These are phyloP conservation scores for Nyssa sinensis DNA, from an alignment of 148 eudicot genomes.

Conservation along the genomic window DNA sequence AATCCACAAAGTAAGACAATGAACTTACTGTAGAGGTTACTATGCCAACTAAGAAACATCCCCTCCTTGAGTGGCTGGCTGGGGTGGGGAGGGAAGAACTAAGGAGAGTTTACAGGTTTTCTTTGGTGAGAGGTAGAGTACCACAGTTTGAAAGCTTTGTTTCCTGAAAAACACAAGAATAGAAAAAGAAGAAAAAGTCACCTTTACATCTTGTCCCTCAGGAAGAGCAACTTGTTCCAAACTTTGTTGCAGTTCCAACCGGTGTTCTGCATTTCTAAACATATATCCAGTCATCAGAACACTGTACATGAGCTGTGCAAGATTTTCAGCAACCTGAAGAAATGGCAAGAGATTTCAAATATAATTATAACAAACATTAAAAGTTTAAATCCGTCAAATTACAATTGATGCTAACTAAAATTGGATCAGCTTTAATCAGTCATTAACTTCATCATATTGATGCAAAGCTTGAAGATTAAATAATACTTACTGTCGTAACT, in stretches of 20 bases:
- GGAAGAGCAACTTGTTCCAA: constrained; percentile 85
- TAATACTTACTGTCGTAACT: constrained; percentile 74
- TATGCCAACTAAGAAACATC: too few species aligned
- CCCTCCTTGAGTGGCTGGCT: too few species aligned
- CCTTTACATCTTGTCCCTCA: constrained; percentile 66
- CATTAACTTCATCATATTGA: background rate
- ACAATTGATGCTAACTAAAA: constrained; percentile 2
- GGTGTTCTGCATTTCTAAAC: constrained; percentile 86
- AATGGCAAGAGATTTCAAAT: constrained; percentile 12
- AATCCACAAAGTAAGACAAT: background rate
- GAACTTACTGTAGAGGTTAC: too few species aligned
- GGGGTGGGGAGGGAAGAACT: too few species aligned
- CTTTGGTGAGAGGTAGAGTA: background rate
- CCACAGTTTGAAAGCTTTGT: background rate
- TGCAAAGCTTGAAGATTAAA: background rate
- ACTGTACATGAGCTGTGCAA: constrained; percentile 95
- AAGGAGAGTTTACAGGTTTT: too few species aligned
- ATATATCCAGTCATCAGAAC: constrained; percentile 93
- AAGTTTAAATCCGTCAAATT: constrained; percentile 1
- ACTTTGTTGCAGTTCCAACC: constrained; percentile 82
- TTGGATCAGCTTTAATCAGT: constrained; percentile 8
- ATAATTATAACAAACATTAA: constrained; percentile 7
- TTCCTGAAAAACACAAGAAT: background rate
- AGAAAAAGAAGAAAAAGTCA: constrained; percentile 10
- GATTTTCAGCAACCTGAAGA: constrained; percentile 87